Conservation (phyloP, 257 asterid species). For the Solanum chmielewskii region DNA sequence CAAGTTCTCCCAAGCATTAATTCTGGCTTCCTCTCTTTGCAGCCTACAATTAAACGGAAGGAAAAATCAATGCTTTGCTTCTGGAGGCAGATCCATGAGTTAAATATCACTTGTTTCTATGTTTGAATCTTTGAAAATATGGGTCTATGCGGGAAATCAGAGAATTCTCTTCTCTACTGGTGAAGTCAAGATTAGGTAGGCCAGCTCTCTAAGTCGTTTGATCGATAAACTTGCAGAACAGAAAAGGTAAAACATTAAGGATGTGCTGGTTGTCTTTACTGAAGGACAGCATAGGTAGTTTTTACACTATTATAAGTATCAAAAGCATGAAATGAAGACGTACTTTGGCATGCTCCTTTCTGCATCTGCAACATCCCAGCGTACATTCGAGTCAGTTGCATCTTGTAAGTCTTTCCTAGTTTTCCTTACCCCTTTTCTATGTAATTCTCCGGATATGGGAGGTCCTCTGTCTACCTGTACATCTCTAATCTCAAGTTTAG, state of each 20-base stretch:
- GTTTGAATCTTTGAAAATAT: neutral
- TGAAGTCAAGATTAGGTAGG: neutral
- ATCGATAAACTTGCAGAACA: neutral
- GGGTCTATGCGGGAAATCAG: neutral
- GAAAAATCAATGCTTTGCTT: neutral
- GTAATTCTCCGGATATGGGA: neutral
- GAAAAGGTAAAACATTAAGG: neutral
- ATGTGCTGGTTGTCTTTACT: neutral
- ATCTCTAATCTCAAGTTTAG: conserved; percentile 30
- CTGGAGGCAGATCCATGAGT: neutral
- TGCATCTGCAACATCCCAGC: neutral
- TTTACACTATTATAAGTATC: neutral
- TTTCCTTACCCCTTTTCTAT: neutral
- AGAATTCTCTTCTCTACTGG: neutral
- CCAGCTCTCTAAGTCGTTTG: neutral
- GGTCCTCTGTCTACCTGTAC: conserved; percentile 11
- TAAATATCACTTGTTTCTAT: neutral
- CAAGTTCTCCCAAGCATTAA: conserved; percentile 68
- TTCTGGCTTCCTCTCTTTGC: conserved; percentile 57
- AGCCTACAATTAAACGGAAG: conserved; percentile 1
- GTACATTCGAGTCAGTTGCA: neutral
- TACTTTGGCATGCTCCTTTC: conserved; percentile 5
- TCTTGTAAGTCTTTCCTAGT: neutral
- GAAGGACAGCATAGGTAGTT: neutral
- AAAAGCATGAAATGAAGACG: neutral